Base-by-base conservation (phyloP, 2,329 filamentous ascomycete species). In the Diplodia scrobiculata region DNA sequence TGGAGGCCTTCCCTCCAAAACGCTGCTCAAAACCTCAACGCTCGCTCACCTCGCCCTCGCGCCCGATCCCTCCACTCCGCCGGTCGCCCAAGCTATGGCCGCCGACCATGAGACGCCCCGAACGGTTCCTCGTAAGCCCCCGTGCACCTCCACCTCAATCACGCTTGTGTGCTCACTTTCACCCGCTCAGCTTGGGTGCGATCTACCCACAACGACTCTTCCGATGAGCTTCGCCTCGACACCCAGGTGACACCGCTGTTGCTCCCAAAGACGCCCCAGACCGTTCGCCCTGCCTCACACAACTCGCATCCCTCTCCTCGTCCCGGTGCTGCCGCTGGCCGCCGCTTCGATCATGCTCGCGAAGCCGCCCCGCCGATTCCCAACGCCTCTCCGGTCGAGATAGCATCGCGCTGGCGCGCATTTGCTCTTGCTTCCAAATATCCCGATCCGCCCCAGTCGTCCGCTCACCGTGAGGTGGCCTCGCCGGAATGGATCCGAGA, bases 401-500 rank as follows among this genome's bases (percentile, higher is more conserved):
- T 70, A 52, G 77, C 77, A 11, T 75, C 74, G 5, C 76, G 76
- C 68, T 79, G 77, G 77, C 74, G 75, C 67, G 71, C 74, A 21
- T 79, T 79, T 63, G 72, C 76, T 50, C 74, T 75, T 53, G 70
- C 73, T 47, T 70, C 70, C 64, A 71, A 74, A 50, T 67, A 70
- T 36, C 65, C 68, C 60, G 65, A 72, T 66, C 71, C 73, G 67
- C 53, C 73, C 27, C 63, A 71, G 25, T 73, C 74, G 14, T 70
- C 74, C 52, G 75, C 73, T 68, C 76, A 73, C 69, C 73, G 79
- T 14, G 74, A 79, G 32, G 71, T 79, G 2, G 74, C 76, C 67
- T 73, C 78, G 67, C 75, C 78, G 64, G 76, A 77, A 47, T 84
- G 82, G 82, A 79, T 83, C 75, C 76, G 78, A 67, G 77, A 80